Evolutionary conservation across 1,284 basidiomycete genomes (phyloP).

Genomic region (Pseudomicrostroma phylloplanum): DNA sequence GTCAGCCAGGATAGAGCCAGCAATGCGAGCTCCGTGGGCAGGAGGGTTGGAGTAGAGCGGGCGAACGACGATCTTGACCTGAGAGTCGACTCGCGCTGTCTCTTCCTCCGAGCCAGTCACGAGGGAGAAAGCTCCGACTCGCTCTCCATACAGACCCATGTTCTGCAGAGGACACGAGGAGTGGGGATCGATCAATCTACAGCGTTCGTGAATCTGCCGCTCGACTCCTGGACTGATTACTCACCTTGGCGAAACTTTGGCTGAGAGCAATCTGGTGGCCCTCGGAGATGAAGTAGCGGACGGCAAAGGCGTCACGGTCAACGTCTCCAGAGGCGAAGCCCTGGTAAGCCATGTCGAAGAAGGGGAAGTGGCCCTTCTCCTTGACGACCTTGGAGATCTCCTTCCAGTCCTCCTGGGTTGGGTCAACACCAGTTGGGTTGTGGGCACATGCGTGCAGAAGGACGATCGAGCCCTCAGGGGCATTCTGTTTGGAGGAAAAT

Average conservation of each 20-base stretch:
- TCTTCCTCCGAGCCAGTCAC: slow-evolving; percentile 46
- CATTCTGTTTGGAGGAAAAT: slow-evolving; percentile 38
- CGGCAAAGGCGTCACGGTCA: slow-evolving; percentile 48
- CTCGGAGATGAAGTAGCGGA: slow-evolving; percentile 52
- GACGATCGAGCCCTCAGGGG: slow-evolving; percentile 55
- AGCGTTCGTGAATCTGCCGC: too few relatives aligned
- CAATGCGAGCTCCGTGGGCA: slow-evolving; percentile 61
- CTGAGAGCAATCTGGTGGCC: slow-evolving; percentile 44
- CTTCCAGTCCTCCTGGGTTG: slow-evolving; percentile 49
- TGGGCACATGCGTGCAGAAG: slow-evolving; percentile 58
- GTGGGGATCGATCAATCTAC: too few relatives aligned
- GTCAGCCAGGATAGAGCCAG: slow-evolving; percentile 53
- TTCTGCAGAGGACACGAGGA: too few relatives aligned
- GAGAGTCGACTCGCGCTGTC: slow-evolving; percentile 51
- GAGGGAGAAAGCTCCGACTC: slow-evolving; percentile 43
- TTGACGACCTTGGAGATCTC: slow-evolving; percentile 46
- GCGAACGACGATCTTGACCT: slow-evolving; percentile 80
- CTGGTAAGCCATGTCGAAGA: slow-evolving; percentile 87
- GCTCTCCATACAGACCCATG: slow-evolving; percentile 52
- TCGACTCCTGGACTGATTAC: background rate
- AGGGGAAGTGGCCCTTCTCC: slow-evolving; percentile 80
- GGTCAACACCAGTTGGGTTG: slow-evolving; percentile 54
- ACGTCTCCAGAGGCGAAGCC: slow-evolving; percentile 49
- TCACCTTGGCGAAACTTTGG: slow-evolving; percentile 44
- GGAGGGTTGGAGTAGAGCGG: slow-evolving; percentile 99